Evolutionary conservation across 257 asterid genomes (phyloP).

Genomic region (Primulina eburnea): DNA sequence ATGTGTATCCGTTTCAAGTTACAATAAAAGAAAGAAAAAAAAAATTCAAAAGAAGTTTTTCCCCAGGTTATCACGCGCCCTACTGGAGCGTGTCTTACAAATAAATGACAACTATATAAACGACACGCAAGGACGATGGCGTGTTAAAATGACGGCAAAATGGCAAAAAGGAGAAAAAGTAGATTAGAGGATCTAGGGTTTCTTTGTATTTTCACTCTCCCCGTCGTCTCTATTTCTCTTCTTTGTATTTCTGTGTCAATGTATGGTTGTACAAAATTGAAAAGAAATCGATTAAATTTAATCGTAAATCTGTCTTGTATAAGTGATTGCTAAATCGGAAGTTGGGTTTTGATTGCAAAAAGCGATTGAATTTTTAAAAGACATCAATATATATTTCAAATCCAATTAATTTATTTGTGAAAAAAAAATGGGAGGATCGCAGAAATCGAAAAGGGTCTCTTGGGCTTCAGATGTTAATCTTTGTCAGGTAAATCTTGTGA

Average conservation of each 20-base stretch:
- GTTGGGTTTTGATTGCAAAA: slow-evolving; percentile 24
- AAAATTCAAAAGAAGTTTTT: no score
- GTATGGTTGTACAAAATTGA: background rate
- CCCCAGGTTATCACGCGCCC: background rate
- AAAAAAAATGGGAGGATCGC: slow-evolving; percentile 77
- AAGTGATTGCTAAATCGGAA: background rate
- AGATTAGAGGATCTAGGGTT: background rate
- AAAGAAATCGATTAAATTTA: background rate
- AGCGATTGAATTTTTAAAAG: slow-evolving; percentile 29
- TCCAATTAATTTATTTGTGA: slow-evolving; percentile 35
- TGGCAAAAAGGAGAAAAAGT: background rate
- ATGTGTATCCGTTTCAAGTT: no score
- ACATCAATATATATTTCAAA: slow-evolving; percentile 18
- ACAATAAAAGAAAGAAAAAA: no score
- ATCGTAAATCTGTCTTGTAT: background rate
- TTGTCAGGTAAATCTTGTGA: slow-evolving; percentile 73
- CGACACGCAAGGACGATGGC: background rate
- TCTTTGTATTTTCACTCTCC: background rate
- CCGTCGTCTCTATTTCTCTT: background rate
- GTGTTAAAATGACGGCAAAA: background rate
- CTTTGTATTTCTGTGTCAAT: background rate
- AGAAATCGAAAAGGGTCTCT: slow-evolving; percentile 78
- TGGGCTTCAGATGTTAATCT: slow-evolving; percentile 96
- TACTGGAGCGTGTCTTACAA: background rate
- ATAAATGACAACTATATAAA: background rate